Evolutionary conservation across 2,329 filamentous ascomycete species (phyloP).

Genomic region (Neofusicoccum parvum): DNA sequence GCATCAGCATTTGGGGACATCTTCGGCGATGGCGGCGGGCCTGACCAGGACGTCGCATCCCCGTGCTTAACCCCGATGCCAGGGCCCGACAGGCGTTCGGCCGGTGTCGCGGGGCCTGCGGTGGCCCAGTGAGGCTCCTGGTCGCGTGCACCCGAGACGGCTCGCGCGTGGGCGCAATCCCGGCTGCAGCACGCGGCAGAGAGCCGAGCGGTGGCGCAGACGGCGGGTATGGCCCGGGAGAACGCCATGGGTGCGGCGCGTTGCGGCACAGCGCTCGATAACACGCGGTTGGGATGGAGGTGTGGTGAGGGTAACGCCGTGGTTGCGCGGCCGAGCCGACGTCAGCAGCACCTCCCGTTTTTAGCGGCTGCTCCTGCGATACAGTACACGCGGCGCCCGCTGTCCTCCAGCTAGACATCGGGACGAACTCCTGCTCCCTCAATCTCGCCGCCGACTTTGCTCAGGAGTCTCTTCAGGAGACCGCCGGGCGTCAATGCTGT

Average conservation of each 20-base stretch:
- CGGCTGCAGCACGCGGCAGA: neutral
- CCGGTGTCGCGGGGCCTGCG: neutral
- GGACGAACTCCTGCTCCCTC: neutral
- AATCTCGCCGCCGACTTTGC: no score
- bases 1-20: neutral
- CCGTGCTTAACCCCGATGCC: neutral
- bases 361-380: neutral
- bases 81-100: neutral
- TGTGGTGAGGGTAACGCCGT: neutral
- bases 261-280: neutral
- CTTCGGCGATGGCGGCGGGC: neutral
- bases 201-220: neutral
- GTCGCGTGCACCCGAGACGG: neutral
- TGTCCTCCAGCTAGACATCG: neutral
- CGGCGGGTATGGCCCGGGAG: neutral
- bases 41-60: neutral
- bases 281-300: neutral
- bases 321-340: neutral
- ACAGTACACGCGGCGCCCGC: neutral
- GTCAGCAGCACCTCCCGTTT: neutral
- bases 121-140: neutral
- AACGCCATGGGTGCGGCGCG: neutral
- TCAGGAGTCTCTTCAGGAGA: neutral
- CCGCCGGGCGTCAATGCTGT: neutral
- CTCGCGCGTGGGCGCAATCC: neutral